Evolutionary conservation across 2,329 filamentous ascomycete genomes (phyloP).

Genomic region (Emergomyces orientalis): DNA sequence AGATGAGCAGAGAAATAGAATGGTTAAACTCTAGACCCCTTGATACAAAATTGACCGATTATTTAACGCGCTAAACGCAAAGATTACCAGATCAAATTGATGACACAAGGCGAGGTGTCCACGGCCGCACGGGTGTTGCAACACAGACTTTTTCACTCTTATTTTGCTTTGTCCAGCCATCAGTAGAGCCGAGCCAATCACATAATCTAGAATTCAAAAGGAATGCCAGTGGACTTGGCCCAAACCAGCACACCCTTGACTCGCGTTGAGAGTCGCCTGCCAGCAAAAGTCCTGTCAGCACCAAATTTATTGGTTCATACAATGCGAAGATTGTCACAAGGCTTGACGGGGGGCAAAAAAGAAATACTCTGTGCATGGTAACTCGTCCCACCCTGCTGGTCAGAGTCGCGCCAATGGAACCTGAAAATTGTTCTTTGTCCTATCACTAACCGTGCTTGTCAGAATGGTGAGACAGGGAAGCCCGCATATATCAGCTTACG

Average conservation of each 20-base stretch:
- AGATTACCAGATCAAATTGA: background rate
- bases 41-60: background rate
- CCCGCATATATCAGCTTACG: background rate
- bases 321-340: background rate
- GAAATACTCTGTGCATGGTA: background rate
- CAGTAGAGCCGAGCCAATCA: background rate
- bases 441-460: background rate
- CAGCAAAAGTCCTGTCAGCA: background rate
- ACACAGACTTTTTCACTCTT: background rate
- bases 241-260: no score
- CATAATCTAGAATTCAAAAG: background rate
- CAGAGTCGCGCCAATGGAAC: background rate
- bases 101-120: background rate
- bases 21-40: background rate
- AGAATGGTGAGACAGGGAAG: background rate
- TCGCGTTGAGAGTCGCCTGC: no score
- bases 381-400: background rate
- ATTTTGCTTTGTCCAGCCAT: background rate
- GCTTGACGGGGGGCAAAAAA: background rate
- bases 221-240: background rate
- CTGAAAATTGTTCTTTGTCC: conserved; percentile 5
- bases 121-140: background rate
- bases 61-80: conserved; percentile 5
- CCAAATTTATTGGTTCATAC: background rate
- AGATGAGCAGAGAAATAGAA: no score